phyloP scores from a whole-genome alignment of 1,284 basidiomycete species.

The Wolfiporia cocos region DNA sequence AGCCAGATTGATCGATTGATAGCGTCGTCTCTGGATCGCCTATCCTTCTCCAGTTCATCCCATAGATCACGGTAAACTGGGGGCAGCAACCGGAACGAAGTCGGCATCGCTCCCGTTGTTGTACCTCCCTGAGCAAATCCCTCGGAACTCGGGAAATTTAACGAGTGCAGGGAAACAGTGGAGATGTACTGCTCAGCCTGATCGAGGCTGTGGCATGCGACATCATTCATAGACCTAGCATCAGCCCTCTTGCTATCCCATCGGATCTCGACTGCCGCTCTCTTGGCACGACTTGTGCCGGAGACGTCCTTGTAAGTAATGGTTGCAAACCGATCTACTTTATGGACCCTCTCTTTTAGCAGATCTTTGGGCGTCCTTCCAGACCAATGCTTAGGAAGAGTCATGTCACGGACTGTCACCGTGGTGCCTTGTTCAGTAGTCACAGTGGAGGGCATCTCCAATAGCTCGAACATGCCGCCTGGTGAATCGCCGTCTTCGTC shows the following conservation, averaged over 20 bases:
- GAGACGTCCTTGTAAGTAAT: constrained; percentile 65
- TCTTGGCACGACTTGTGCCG: constrained; percentile 61
- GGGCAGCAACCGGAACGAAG: constrained; percentile 74
- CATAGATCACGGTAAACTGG: constrained; percentile 84
- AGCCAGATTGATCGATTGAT: constrained; percentile 71
- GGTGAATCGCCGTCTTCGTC: constrained; percentile 45
- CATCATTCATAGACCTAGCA: constrained; percentile 80
- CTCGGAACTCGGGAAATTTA: constrained; percentile 57
- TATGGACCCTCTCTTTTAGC: constrained; percentile 60
- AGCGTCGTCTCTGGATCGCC: constrained; percentile 58
- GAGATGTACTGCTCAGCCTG: constrained; percentile 94
- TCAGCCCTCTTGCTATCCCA: constrained; percentile 64
- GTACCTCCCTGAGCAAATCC: constrained; percentile 53
- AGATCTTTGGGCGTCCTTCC: constrained; percentile 69
- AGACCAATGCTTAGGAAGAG: constrained; percentile 76
- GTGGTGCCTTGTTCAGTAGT: constrained; percentile 48
- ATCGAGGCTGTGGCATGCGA: constrained; percentile 71
- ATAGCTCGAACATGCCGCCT: constrained; percentile 71
- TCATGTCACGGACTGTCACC: constrained; percentile 69
- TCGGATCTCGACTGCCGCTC: constrained; percentile 64
- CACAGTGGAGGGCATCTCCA: constrained; percentile 57
- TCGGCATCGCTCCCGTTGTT: constrained; percentile 36
- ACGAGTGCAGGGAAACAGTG: constrained; percentile 76
- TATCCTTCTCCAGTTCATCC: constrained; percentile 78
- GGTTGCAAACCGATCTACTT: constrained; percentile 70